Conservation (phyloP, 768 basidiomycete species). For the Boletus rufocinnamomeus region DNA sequence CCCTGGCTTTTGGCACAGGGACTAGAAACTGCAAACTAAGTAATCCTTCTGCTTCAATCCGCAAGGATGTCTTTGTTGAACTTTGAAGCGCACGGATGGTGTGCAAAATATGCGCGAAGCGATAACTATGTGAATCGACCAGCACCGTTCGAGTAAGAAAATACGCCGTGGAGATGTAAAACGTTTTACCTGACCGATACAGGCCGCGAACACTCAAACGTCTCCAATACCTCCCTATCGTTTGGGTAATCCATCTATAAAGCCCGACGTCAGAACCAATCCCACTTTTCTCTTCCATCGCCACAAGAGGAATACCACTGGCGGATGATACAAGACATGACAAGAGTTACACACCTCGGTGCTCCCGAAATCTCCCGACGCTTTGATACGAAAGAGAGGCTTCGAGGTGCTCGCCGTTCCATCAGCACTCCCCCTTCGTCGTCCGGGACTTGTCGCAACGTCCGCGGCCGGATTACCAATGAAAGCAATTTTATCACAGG, state of each 20-base stretch:
- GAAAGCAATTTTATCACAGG: constrained; percentile 83
- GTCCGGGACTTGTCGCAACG: constrained; percentile 10
- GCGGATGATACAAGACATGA: not conserved
- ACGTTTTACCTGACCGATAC: constrained; percentile 68
- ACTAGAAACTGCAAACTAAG: constrained; percentile 91
- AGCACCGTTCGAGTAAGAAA: not conserved
- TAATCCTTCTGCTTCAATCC: constrained; percentile 81
- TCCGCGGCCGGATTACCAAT: constrained; percentile 65
- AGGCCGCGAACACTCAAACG: constrained; percentile 73
- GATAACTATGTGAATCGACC: constrained; percentile 58
- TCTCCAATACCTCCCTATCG: constrained; percentile 87
- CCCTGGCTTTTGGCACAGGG: constrained; percentile 47
- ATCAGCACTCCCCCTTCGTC: constrained; percentile 14
- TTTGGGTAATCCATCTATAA: constrained; percentile 95
- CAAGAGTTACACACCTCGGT: constrained; percentile 60
- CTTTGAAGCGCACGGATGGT: constrained; percentile 75
- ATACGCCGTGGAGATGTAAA: not conserved
- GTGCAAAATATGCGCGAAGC: constrained; percentile 72
- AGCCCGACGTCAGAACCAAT: constrained; percentile 1
- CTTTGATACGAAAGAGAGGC: constrained; percentile 79
- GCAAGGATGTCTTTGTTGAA: constrained; percentile 85
- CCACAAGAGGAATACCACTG: not conserved
- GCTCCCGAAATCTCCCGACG: constrained; percentile 79
- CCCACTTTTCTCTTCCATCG: not conserved
- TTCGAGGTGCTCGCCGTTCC: constrained; percentile 25